Evolutionary conservation across 352 stramenopile genomes (phyloP).

Genomic region (Globisporangium paddicum): DNA sequence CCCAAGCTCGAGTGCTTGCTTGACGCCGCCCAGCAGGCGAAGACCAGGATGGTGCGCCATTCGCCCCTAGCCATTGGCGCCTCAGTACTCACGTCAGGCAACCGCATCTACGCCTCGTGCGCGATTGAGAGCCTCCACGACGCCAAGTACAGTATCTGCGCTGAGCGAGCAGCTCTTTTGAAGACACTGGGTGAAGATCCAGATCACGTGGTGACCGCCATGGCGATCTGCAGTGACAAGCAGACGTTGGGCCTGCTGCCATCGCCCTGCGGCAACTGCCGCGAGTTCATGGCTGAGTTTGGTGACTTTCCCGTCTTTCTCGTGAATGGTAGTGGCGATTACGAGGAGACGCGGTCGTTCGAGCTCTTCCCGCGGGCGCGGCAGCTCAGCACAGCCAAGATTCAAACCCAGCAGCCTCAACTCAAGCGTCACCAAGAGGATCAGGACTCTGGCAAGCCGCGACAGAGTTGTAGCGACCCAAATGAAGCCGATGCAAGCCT

Average conservation of each 20-base stretch:
- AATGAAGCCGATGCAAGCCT: not conserved
- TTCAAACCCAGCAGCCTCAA: conserved; percentile 2
- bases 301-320: conserved; percentile 77
- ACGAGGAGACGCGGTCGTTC: conserved; percentile 51
- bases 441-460: not conserved
- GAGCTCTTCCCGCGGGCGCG: conserved; percentile 49
- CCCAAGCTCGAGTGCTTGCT: conserved; percentile 48
- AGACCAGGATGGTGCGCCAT: conserved; percentile 20
- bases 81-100: conserved; percentile 38
- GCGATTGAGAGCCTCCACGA: conserved; percentile 38
- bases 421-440: not conserved
- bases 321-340: conserved; percentile 41
- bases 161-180: conserved; percentile 47
- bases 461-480: not conserved
- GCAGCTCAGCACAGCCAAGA: conserved; percentile 20
- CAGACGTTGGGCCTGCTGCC: conserved; percentile 25
- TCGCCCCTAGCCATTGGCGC: conserved; percentile 38
- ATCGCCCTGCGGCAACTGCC: conserved; percentile 59
- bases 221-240: conserved; percentile 62
- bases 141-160: conserved; percentile 36
- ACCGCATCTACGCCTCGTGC: conserved; percentile 37
- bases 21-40: conserved; percentile 37
- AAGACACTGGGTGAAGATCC: conserved; percentile 32
- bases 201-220: conserved; percentile 25
- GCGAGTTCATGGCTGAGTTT: conserved; percentile 59